A percentile compares a stretch with the other conserved stretches of the same genome.
Conservation (phyloP, 176 grass and related monocot genomes). For the Elymus sibiricus region DNA sequence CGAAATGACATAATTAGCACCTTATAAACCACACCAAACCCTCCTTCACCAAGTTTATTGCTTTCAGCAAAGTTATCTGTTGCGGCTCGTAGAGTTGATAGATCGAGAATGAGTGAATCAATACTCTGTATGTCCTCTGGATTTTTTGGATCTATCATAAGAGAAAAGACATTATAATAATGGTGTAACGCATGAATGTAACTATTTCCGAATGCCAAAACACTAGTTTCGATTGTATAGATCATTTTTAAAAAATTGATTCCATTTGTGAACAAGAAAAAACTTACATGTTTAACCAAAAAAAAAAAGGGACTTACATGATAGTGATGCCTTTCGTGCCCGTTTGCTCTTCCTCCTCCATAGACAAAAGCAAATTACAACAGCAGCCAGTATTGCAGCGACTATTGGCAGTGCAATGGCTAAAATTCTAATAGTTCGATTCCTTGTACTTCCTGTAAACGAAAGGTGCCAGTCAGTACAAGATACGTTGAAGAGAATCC, state of each 20-base stretch:
- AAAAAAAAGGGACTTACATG: conserved; percentile 11
- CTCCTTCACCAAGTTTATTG: conserved; percentile 68
- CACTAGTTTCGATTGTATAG: background rate
- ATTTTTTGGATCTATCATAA: conserved; percentile 7
- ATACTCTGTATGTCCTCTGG: conserved; percentile 29
- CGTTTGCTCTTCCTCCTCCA: conserved; percentile 27
- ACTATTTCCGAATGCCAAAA: background rate
- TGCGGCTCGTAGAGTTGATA: conserved; percentile 32
- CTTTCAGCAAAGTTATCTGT: conserved; percentile 46
- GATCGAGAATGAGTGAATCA: conserved; percentile 37
- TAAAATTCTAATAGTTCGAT: conserved; percentile 1
- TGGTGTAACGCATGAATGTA: background rate
- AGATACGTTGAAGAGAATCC: background rate
- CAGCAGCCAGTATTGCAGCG: background rate
- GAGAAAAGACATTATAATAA: background rate
- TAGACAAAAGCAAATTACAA: conserved; percentile 19
- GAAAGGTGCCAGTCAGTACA: background rate
- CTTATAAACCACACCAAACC: conserved; percentile 56
- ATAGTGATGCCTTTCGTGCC: background rate
- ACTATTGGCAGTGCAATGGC: conserved; percentile 36
- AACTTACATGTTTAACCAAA: background rate
- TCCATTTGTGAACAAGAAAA: background rate
- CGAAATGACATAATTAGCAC: background rate
- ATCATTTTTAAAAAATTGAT: background rate
- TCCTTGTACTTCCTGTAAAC: conserved; percentile 17